Evolutionary conservation across 768 basidiomycete species (phyloP).

Genomic region (Mycena vitilis): DNA sequence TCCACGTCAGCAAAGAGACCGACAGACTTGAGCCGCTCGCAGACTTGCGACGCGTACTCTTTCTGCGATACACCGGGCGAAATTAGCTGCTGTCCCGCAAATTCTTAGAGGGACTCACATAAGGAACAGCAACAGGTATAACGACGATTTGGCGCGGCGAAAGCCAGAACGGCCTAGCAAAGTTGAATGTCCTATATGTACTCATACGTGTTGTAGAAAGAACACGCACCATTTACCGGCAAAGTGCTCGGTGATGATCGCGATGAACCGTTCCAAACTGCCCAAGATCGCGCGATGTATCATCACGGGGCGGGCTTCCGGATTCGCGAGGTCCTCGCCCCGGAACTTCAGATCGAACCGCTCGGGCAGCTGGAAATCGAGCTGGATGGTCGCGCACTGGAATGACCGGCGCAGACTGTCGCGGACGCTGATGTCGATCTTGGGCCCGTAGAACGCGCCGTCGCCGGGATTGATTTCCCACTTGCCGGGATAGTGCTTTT

Average conservation of each 20-base stretch:
- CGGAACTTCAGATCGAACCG: conserved; percentile 96
- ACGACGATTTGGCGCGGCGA: conserved; percentile 96
- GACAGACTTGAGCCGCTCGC: conserved; percentile 69
- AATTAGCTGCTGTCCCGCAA: conserved; percentile 14
- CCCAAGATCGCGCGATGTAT: conserved; percentile 98
- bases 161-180: conserved; percentile 93
- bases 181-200: conserved; percentile 14
- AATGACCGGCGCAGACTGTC: conserved; percentile 94
- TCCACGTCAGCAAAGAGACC: conserved; percentile 94
- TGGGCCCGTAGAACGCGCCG: conserved; percentile 99
- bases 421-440: conserved; percentile 96
- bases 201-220: conserved; percentile 2
- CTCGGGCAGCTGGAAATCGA: conserved; percentile 98
- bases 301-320: conserved; percentile 88
- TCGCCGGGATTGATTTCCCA: conserved; percentile 97
- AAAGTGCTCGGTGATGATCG: conserved; percentile 96
- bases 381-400: conserved; percentile 99
- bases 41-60: conserved; percentile 89
- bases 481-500: conserved; percentile 85
- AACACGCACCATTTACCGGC: conserved; percentile 91
- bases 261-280: conserved; percentile 94
- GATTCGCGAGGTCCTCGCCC: conserved; percentile 63
- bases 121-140: conserved; percentile 91
- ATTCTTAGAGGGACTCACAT: conserved; percentile 62
- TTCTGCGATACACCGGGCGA: conserved; percentile 59